These are phyloP conservation scores for Combretum micranthum DNA, from an alignment of 345 rosid species.

Conservation along the genomic window DNA sequence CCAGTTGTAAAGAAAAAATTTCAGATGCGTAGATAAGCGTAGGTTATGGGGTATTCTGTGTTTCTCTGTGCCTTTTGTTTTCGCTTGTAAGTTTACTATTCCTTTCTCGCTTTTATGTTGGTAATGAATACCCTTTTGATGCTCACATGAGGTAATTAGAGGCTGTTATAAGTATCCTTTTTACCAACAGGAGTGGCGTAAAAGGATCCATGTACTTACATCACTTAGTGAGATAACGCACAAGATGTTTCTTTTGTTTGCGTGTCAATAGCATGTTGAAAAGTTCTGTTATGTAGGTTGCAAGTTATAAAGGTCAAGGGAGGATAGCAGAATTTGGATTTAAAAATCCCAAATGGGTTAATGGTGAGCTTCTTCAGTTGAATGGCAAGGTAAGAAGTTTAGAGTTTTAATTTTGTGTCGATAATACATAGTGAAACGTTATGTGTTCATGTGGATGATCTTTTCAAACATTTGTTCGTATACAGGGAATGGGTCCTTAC, in stretches of 20 bases:
- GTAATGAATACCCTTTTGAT: too few species aligned
- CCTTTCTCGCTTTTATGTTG: too few species aligned
- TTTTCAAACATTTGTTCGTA: neutral
- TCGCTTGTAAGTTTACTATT: too few species aligned
- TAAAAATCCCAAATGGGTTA: conserved; percentile 80
- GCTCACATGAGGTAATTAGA: too few species aligned
- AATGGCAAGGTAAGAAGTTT: conserved; percentile 61
- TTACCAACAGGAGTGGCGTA: too few species aligned
- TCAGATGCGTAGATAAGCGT: too few species aligned
- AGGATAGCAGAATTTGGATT: conserved; percentile 84
- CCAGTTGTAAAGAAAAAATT: too few species aligned
- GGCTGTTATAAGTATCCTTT: too few species aligned
- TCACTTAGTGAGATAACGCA: neutral
- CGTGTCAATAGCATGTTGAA: neutral
- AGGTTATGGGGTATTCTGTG: too few species aligned
- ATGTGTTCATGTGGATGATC: neutral
- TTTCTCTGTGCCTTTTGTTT: too few species aligned
- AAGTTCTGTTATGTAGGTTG: conserved; percentile 40
- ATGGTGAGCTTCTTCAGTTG: conserved; percentile 81
- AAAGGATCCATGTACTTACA: too few species aligned
- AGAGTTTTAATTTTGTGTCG: neutral
- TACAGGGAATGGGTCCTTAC: conserved; percentile 76
- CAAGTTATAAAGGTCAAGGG: conserved; percentile 86
- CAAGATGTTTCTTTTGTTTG: neutral
- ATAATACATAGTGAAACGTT: neutral